Conservation (phyloP, 1,284 basidiomycete genomes). For the Amylostereum areolatum region DNA sequence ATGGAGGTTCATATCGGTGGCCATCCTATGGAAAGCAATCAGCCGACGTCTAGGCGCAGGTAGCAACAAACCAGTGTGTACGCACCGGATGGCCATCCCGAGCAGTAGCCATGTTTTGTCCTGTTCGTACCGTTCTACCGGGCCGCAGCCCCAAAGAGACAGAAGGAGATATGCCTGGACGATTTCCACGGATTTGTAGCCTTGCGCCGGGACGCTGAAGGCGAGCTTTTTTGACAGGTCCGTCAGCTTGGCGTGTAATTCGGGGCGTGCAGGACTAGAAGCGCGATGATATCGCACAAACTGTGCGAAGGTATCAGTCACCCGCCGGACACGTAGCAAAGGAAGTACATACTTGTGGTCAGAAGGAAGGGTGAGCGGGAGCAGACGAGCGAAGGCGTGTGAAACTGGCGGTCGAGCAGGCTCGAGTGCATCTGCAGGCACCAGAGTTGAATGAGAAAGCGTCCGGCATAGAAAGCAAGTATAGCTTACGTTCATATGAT, state of each 20-base stretch:
- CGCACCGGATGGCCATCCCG: conserved; percentile 77
- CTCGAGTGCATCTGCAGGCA: conserved; percentile 57
- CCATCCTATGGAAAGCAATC: conserved; percentile 62
- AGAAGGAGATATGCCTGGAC: conserved; percentile 87
- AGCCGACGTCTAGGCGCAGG: conserved; percentile 10
- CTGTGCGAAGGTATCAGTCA: conserved; percentile 32
- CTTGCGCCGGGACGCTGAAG: conserved; percentile 78
- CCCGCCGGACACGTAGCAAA: conserved; percentile 2
- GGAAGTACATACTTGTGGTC: conserved; percentile 70
- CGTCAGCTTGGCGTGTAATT: conserved; percentile 77
- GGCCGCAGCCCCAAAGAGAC: conserved; percentile 82
- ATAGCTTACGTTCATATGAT: conserved; percentile 62
- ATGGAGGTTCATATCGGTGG: conserved; percentile 92
- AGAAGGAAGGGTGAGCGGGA: conserved; percentile 89
- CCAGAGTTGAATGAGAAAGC: conserved; percentile 7
- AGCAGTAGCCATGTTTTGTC: conserved; percentile 93
- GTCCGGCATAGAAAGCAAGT: background rate
- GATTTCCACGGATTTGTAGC: conserved; percentile 95
- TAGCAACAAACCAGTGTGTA: conserved; percentile 6
- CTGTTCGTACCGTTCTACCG: conserved; percentile 91
- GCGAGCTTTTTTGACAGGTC: conserved; percentile 89
- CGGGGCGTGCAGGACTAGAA: conserved; percentile 83
- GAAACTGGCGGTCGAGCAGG: conserved; percentile 79
- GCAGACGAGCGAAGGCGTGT: conserved; percentile 88
- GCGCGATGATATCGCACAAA: conserved; percentile 90